Conservation (phyloP, 1,284 basidiomycete species). For the Rhodotorula sp. region DNA sequence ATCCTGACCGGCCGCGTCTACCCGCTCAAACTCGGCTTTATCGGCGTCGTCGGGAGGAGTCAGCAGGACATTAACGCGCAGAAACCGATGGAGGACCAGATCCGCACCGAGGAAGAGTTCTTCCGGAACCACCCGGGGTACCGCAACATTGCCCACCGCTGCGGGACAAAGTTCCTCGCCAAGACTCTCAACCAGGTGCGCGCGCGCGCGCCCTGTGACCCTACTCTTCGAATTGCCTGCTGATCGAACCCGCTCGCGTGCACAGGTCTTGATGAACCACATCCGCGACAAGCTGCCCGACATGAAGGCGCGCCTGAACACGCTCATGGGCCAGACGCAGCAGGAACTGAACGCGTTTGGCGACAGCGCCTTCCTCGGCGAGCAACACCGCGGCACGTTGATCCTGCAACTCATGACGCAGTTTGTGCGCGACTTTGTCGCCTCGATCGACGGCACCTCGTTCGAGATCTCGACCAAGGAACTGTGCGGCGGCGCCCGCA, state of each 20-base stretch:
- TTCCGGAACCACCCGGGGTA: slow-evolving; percentile 89
- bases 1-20: slow-evolving; percentile 94
- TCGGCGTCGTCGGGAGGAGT: slow-evolving; percentile 94
- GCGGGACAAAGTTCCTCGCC: slow-evolving; percentile 91
- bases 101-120: slow-evolving; percentile 84
- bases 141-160: slow-evolving; percentile 93
- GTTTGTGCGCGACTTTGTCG: slow-evolving; percentile 94
- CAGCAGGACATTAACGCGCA: slow-evolving; percentile 95
- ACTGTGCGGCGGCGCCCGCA: slow-evolving; percentile 92
- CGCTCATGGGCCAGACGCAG: slow-evolving; percentile 97
- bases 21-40: slow-evolving; percentile 95
- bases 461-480: slow-evolving; percentile 98
- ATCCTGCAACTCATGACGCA: slow-evolving; percentile 97
- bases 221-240: not conserved
- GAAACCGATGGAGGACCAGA: slow-evolving; percentile 80
- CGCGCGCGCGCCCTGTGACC: not conserved
- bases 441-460: slow-evolving; percentile 97
- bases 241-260: slow-evolving; percentile 4
- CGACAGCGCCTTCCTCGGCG: slow-evolving; percentile 80
- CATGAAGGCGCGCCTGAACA: slow-evolving; percentile 98
- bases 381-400: slow-evolving; percentile 82
- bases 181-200: slow-evolving; percentile 87
- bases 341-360: slow-evolving; percentile 97
- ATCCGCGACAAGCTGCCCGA: slow-evolving; percentile 98
- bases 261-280: slow-evolving; percentile 89